Conservation (phyloP, 768 basidiomycete genomes). For the Gloeophyllum trabeum region DNA sequence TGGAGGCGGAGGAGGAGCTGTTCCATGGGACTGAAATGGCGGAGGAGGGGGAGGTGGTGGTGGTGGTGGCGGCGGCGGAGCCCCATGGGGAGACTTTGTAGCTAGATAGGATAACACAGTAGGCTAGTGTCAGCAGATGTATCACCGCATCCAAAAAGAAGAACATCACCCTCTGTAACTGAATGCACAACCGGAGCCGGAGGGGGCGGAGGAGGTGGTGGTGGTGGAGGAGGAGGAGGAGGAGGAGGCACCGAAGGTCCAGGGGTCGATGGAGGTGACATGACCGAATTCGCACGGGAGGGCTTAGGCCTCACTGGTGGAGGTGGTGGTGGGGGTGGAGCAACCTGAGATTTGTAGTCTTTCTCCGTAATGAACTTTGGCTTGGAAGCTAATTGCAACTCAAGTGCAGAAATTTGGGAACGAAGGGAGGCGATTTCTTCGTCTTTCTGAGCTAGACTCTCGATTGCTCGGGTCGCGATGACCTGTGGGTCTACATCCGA, state of each 20-base stretch:
- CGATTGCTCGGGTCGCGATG: conserved; percentile 64
- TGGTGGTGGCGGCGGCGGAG: conserved; percentile 9
- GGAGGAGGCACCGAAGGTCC: conserved; percentile 6
- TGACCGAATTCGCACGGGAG: too few species aligned
- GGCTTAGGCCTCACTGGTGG: too few species aligned
- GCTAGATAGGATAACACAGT: conserved; percentile 16
- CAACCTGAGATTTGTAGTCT: conserved; percentile 56
- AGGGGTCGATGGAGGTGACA: conserved; percentile 14
- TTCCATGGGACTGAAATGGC: conserved; percentile 6
- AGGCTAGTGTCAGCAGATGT: too few species aligned
- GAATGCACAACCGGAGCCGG: conserved; percentile 24
- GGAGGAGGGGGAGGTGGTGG: conserved; percentile 24
- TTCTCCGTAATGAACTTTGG: conserved; percentile 47
- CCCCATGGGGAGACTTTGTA: conserved; percentile 10
- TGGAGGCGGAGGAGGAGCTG: conserved; percentile 27
- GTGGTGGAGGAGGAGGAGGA: conserved; percentile 9
- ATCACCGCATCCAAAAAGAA: too few species aligned
- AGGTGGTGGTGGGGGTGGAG: conserved; percentile 51
- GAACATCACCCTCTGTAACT: too few species aligned
- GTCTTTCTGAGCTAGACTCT: conserved; percentile 58
- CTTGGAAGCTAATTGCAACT: conserved; percentile 36
- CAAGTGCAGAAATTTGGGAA: conserved; percentile 36
- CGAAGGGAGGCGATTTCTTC: conserved; percentile 45
- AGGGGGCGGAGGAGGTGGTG: conserved; percentile 9
- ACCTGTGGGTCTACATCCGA: conserved; percentile 51